phyloP scores from a whole-genome alignment of 192 early-diverging fungal genomes.

The Coemansia sp. region DNA sequence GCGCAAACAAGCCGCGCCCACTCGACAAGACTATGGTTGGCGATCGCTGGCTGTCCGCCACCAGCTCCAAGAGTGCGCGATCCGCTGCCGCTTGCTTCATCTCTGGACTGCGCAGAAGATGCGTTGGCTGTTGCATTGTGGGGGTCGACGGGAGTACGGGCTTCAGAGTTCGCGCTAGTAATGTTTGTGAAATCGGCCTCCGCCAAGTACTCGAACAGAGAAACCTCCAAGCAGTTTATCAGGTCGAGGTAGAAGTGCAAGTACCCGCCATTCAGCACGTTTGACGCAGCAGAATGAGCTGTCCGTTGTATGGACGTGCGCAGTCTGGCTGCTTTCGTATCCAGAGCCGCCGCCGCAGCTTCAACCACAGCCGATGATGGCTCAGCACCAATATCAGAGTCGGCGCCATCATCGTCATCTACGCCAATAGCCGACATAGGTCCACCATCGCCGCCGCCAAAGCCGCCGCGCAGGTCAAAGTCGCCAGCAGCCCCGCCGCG shows the following conservation, averaged over 20 bases:
- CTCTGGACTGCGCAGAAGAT: neutral
- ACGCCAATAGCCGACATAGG: constrained; percentile 15
- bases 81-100: neutral
- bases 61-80: neutral
- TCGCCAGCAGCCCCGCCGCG: constrained; percentile 1
- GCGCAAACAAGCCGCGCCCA: constrained; percentile 40
- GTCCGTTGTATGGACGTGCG: constrained; percentile 18
- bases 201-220: constrained; percentile 25
- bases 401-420: constrained; percentile 11
- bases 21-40: constrained; percentile 21
- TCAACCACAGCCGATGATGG: constrained; percentile 22
- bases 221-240: constrained; percentile 52
- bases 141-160: neutral
- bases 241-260: constrained; percentile 69
- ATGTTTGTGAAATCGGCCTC: constrained; percentile 4
- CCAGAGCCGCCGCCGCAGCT: constrained; percentile 22
- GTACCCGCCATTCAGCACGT: constrained; percentile 55
- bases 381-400: constrained; percentile 24
- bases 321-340: constrained; percentile 28
- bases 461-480: neutral
- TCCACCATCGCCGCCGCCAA: neutral
- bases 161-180: neutral
- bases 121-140: neutral
- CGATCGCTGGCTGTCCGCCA: constrained; percentile 7
- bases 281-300: neutral